Conservation (phyloP, 2,329 filamentous ascomycete genomes). For the Nemania sp. region DNA sequence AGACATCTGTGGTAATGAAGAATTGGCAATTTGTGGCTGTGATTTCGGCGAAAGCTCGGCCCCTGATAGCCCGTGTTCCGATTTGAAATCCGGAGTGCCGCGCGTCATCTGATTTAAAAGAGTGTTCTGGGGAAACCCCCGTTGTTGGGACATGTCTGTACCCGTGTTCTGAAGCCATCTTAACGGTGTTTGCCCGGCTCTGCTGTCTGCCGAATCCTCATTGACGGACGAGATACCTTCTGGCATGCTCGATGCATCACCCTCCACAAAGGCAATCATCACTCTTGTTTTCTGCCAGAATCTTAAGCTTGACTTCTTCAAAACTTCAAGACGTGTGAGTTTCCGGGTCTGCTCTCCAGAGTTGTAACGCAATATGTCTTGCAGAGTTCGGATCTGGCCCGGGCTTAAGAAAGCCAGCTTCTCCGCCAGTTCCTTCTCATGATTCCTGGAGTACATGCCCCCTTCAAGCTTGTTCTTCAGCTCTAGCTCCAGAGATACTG, state of each 20-base stretch:
- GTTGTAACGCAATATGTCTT: constrained; percentile 1
- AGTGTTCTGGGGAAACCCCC: too few species aligned
- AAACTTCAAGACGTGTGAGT: not conserved
- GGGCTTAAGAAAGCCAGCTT: constrained; percentile 12
- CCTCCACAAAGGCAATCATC: constrained; percentile 7
- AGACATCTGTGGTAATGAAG: too few species aligned
- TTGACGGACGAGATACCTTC: too few species aligned
- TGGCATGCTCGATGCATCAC: not conserved
- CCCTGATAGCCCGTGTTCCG: too few species aligned
- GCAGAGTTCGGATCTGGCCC: constrained; percentile 5
- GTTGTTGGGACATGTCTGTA: too few species aligned
- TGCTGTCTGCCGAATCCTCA: too few species aligned
- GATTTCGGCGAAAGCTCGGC: too few species aligned
- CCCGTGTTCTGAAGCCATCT: too few species aligned
- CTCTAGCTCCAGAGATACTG: not conserved
- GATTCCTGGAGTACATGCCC: not conserved
- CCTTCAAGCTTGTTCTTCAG: not conserved
- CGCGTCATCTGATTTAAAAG: too few species aligned
- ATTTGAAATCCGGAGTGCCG: too few species aligned
- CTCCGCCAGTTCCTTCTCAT: constrained; percentile 1
- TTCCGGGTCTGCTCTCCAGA: not conserved
- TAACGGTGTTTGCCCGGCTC: too few species aligned
- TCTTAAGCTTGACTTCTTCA: constrained; percentile 5
- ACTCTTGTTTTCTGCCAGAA: constrained; percentile 12
- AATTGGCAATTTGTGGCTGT: too few species aligned